phyloP scores from a whole-genome alignment of 179 eudicot species.

The Beta macrorhiza region DNA sequence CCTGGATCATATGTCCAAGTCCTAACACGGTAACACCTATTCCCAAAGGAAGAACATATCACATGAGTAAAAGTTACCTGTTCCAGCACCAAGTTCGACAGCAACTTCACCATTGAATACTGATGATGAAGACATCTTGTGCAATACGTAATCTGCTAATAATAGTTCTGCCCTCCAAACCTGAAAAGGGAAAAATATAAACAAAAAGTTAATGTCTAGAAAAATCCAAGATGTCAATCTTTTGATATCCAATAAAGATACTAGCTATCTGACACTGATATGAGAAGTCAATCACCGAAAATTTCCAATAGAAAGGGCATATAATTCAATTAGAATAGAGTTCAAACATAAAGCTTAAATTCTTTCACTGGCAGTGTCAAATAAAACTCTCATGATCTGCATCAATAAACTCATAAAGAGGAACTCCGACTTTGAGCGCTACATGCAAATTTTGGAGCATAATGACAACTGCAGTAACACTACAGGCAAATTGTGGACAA shows the following conservation, averaged over 20 bases:
- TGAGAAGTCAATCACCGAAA: neutral
- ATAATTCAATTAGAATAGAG: neutral
- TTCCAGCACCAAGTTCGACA: constrained; percentile 95
- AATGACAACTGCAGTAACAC: constrained; percentile 3
- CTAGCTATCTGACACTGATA: neutral
- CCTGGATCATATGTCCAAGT: neutral
- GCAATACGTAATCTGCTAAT: constrained; percentile 81
- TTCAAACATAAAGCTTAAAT: constrained; percentile 8
- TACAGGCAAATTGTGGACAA: neutral
- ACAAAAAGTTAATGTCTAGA: constrained; percentile 2
- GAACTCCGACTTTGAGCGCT: neutral
- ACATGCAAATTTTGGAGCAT: neutral
- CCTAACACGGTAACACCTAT: neutral
- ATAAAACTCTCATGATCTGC: neutral
- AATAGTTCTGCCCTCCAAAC: constrained; percentile 92
- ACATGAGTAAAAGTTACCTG: constrained; percentile 47
- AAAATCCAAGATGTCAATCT: neutral
- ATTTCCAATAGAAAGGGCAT: neutral
- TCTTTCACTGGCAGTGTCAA: neutral
- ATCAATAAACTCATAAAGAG: neutral
- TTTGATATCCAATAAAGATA: neutral
- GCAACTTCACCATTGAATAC: constrained; percentile 57
- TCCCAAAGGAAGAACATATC: neutral
- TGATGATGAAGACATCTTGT: constrained; percentile 59
- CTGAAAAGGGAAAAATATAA: constrained; percentile 37